Evolutionary conservation across 306 rosid genomes (phyloP), one percentile per base, ranked within the genome.

Genomic region (Malus orientalis): DNA sequence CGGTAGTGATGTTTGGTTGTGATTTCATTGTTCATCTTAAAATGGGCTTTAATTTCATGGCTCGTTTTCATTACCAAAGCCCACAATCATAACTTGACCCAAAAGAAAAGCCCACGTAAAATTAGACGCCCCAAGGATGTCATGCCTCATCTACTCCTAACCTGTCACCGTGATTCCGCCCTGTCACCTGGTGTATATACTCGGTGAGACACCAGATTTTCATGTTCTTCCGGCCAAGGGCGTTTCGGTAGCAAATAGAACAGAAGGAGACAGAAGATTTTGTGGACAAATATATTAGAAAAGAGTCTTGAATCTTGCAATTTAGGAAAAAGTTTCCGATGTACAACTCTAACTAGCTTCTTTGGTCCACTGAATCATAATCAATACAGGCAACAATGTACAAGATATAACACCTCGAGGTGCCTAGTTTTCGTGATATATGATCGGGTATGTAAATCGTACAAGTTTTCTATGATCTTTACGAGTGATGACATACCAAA

Each of bases 401-500:
- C 27, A 5, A 36, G n/a, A 22, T 62, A 72, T 29, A 15, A 16
- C 61, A 54, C 65, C 47, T 44, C n/a, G 7, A 29, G 27, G 49
- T 16, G 25, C 23, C 44, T 27, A n/a, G 49, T 30, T 54, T 40
- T 2, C 5, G 6, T 6, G 51, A 53, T 19, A 13, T 20, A 33
- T 3, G 27, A 70, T 70, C 64, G 0, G 29, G 27, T 20, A 57
- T 13, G 66, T 18, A 15, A 12, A 12, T 25, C 0, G 14, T 25
- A 25, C 36, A 5, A 53, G 47, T 14, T 61, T 14, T 78, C 74
- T 81, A 73, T 58, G 70, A 71, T 62, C 79, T 81, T 61, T 87
- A 81, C 78, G 85, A 73, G 79, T 66, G 40, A 71, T 81, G 32
- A 47, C 10, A 74, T 38, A 64, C 42, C 33, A 55, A 62, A 77